These are phyloP conservation scores for Thamnidium elegans DNA, from an alignment of 192 early-diverging fungal genomes.

Conservation along the genomic window DNA sequence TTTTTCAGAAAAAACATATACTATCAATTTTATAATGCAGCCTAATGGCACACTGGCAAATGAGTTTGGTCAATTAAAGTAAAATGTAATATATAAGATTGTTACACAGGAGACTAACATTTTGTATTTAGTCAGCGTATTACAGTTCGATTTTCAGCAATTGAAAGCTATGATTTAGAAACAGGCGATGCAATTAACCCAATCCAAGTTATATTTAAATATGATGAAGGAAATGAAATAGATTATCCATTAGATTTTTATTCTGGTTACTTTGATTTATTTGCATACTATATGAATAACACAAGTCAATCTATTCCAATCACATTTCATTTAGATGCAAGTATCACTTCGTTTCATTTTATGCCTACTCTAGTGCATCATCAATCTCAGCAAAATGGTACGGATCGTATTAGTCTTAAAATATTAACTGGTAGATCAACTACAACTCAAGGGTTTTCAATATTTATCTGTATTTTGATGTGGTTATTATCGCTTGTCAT, in stretches of 20 bases:
- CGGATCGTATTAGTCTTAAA: constrained; percentile 39
- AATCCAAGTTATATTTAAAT: constrained; percentile 23
- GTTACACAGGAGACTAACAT: too few species aligned
- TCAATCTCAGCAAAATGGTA: neutral
- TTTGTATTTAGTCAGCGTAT: constrained; percentile 15
- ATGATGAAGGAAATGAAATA: constrained; percentile 29
- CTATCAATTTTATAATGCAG: constrained; percentile 42
- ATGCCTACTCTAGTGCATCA: constrained; percentile 28
- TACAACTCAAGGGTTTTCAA: constrained; percentile 45
- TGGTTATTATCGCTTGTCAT: constrained; percentile 44
- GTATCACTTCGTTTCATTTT: constrained; percentile 43
- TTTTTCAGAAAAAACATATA: constrained; percentile 45
- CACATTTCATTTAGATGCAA: constrained; percentile 40
- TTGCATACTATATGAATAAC: constrained; percentile 37
- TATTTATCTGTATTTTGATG: constrained; percentile 51
- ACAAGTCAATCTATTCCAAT: constrained; percentile 41
- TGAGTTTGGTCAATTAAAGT: constrained; percentile 38
- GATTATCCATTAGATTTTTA: constrained; percentile 51
- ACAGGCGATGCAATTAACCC: constrained; percentile 26
- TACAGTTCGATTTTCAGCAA: constrained; percentile 23
- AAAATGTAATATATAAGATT: neutral
- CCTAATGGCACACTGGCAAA: constrained; percentile 42
- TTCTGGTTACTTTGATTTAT: constrained; percentile 44
- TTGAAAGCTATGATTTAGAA: constrained; percentile 15
- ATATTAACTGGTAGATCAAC: constrained; percentile 42